Conservation (phyloP, 2,329 filamentous ascomycete genomes). For the Neofusicoccum umdonicola region DNA sequence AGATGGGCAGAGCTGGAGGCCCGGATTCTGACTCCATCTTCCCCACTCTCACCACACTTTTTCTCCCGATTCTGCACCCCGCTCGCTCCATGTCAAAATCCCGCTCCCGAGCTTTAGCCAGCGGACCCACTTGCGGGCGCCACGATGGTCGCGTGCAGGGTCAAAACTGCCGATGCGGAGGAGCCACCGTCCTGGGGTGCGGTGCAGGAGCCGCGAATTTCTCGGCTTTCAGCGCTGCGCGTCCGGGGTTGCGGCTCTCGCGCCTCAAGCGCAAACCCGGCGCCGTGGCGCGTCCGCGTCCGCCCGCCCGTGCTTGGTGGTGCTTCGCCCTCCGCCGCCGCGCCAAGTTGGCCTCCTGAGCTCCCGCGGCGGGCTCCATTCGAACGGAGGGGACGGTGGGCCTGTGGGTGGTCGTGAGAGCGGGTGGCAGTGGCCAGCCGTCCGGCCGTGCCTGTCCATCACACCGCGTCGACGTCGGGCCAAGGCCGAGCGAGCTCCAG, state of each 20-base stretch:
- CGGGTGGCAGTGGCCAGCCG: background rate
- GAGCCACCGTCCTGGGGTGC: background rate
- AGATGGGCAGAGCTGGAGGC: background rate
- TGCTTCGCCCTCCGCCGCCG: background rate
- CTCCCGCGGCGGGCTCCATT: background rate
- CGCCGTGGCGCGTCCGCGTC: background rate
- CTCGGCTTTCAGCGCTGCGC: background rate
- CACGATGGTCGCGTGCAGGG: background rate
- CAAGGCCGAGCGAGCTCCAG: background rate
- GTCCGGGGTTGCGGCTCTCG: background rate
- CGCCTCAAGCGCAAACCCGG: no score
- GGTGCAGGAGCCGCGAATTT: no score
- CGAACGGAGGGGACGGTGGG: background rate
- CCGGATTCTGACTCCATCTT: constrained; percentile 1
- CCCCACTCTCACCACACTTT: constrained; percentile 3
- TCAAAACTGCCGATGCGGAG: constrained; percentile 7
- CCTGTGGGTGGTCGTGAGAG: background rate
- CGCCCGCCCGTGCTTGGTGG: background rate
- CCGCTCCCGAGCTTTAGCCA: background rate
- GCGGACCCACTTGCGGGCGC: background rate
- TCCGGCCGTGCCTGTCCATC: background rate
- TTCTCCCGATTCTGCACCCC: background rate
- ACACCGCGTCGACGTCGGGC: background rate
- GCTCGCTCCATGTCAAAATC: background rate
- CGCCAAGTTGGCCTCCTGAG: background rate